Percentiles rank a stretch among this genome's conserved stretches.
Evolutionary conservation across 2,329 filamentous ascomycete genomes (phyloP).

Genomic region (Pseudopithomyces maydicus): DNA sequence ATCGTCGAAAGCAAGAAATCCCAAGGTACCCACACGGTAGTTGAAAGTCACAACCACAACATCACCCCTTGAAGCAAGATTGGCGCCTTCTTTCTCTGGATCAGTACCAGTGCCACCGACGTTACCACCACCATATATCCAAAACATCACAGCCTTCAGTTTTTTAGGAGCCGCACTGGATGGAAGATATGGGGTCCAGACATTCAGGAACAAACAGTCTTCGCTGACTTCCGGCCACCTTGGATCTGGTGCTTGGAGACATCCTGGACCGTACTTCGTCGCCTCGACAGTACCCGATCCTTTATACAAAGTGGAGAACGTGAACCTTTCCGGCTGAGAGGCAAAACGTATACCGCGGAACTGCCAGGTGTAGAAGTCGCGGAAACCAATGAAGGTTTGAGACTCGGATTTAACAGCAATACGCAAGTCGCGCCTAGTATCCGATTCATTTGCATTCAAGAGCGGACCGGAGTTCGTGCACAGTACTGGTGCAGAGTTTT

Average conservation of each 20-base stretch:
- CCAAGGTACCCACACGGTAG: conserved; percentile 8
- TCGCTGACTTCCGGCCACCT: conserved; percentile 31
- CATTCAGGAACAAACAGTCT: conserved; percentile 51
- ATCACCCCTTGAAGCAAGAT: conserved; percentile 15
- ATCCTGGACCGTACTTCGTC: conserved; percentile 36
- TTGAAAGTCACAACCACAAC: conserved; percentile 15
- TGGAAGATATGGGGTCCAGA: conserved; percentile 45
- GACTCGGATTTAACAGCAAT: conserved; percentile 5
- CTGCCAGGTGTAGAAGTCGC: conserved; percentile 53
- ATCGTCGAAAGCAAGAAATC: conserved; percentile 12
- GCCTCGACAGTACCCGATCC: conserved; percentile 19
- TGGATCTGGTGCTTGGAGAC: conserved; percentile 37
- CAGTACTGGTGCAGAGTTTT: conserved; percentile 2
- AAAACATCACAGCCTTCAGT: conserved; percentile 16
- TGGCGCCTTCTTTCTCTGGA: conserved; percentile 14
- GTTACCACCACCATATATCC: conserved; percentile 15
- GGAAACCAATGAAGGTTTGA: conserved; percentile 35
- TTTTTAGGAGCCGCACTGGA: conserved; percentile 37
- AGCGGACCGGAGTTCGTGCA: conserved; percentile 16
- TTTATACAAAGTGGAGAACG: conserved; percentile 47
- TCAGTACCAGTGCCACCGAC: conserved; percentile 11
- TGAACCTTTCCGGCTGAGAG: conserved; percentile 49
- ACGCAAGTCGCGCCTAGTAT: conserved; percentile 5
- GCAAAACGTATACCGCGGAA: conserved; percentile 57
- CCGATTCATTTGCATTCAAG: not conserved